Evolutionary conservation across 305 asterid genomes (phyloP).

Genomic region (Fraxinus latifolia): DNA sequence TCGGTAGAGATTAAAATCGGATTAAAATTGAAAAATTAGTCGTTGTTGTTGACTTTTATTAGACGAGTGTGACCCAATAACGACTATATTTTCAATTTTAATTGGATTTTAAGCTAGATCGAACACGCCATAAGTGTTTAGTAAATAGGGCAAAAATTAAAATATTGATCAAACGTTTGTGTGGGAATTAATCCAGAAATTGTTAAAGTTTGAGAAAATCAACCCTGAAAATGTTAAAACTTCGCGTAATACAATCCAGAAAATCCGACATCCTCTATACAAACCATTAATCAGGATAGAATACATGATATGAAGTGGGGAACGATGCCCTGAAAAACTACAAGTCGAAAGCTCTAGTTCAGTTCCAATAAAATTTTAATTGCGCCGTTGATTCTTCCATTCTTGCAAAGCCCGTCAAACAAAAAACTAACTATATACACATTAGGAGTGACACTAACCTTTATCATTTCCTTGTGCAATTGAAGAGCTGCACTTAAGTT

Average conservation of each 20-base stretch:
- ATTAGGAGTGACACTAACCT: slow-evolving; percentile 48
- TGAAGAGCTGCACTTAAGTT: slow-evolving; percentile 55
- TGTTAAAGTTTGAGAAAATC: too few relatives aligned
- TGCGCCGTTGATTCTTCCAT: slow-evolving; percentile 59
- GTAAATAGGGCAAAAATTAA: too few relatives aligned
- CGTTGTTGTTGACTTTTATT: too few relatives aligned
- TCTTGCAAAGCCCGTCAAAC: slow-evolving; percentile 57
- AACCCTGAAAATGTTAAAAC: too few relatives aligned
- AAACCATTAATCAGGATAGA: slow-evolving; percentile 51
- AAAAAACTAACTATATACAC: slow-evolving; percentile 49
- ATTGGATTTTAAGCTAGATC: too few relatives aligned
- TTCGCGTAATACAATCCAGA: background rate
- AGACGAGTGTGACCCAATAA: too few relatives aligned
- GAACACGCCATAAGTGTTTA: too few relatives aligned
- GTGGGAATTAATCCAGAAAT: too few relatives aligned
- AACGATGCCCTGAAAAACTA: slow-evolving; percentile 1
- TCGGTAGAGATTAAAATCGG: too few relatives aligned
- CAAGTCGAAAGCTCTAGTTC: slow-evolving; percentile 10
- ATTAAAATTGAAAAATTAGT: too few relatives aligned
- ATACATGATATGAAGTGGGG: slow-evolving; percentile 36
- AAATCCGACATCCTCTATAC: slow-evolving; percentile 47
- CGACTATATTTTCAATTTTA: too few relatives aligned
- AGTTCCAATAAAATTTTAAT: slow-evolving; percentile 30
- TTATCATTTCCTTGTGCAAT: slow-evolving; percentile 56
- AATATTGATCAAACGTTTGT: too few relatives aligned